phyloP scores from a whole-genome alignment of 2,329 filamentous ascomycete species.

The Alternaria hordeiaustralica region DNA sequence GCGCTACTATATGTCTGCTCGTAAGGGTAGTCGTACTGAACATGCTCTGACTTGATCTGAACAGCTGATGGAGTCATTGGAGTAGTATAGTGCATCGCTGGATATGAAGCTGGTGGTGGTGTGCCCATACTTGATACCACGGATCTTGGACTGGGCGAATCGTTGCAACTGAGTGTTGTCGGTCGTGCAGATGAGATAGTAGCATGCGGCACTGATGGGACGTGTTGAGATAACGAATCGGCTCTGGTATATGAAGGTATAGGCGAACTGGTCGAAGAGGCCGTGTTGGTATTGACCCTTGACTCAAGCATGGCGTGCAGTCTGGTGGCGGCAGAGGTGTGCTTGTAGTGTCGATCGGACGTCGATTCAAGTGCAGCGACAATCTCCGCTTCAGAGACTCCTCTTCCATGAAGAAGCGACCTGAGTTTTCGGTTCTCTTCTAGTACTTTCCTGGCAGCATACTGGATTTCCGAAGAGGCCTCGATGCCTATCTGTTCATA shows the following conservation, averaged over 20 bases:
- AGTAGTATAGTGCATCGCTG: slow-evolving; percentile 29
- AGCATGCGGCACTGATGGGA: slow-evolving; percentile 29
- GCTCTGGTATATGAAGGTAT: slow-evolving; percentile 19
- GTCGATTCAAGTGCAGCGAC: slow-evolving; percentile 32
- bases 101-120: slow-evolving; percentile 32
- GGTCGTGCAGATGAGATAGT: slow-evolving; percentile 30
- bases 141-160: slow-evolving; percentile 40
- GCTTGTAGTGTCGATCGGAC: slow-evolving; percentile 34
- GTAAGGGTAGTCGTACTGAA: slow-evolving; percentile 31
- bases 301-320: slow-evolving; percentile 42
- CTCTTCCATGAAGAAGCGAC: slow-evolving; percentile 63
- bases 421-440: slow-evolving; percentile 73
- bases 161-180: slow-evolving; percentile 31
- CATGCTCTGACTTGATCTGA: slow-evolving; percentile 36
- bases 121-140: slow-evolving; percentile 42
- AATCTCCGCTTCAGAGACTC: slow-evolving; percentile 64
- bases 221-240: slow-evolving; percentile 21
- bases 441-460: slow-evolving; percentile 70
- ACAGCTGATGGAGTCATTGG: slow-evolving; percentile 25
- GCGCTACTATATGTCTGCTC: slow-evolving; percentile 26
- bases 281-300: slow-evolving; percentile 30
- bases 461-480: slow-evolving; percentile 74
- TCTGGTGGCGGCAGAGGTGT: slow-evolving; percentile 34
- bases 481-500: slow-evolving; percentile 71
- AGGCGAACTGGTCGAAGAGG: slow-evolving; percentile 28